phyloP scores from a whole-genome alignment of 441 rosid species.

The Populus hybrid region DNA sequence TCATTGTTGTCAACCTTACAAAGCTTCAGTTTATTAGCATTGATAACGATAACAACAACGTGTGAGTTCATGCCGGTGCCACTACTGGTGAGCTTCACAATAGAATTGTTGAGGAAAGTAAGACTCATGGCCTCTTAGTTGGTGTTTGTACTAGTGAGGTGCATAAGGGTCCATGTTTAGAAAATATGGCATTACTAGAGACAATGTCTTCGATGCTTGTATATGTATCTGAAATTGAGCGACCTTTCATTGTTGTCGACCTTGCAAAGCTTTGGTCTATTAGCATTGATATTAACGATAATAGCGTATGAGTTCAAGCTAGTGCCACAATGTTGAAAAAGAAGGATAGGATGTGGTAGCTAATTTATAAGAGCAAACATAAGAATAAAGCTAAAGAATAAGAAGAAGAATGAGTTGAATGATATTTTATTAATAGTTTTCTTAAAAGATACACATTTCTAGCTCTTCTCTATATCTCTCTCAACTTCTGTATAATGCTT shows the following conservation, averaged over 20 bases:
- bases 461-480: too few relatives aligned
- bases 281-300: slow-evolving; percentile 28
- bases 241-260: slow-evolving; percentile 23
- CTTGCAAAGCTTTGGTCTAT: not conserved
- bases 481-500: too few relatives aligned
- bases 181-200: slow-evolving; percentile 58
- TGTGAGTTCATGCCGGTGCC: slow-evolving; percentile 51
- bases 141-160: not conserved
- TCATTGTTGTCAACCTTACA: not conserved
- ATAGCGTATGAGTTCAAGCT: slow-evolving; percentile 42
- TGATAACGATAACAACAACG: slow-evolving; percentile 30
- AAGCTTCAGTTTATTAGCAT: not conserved
- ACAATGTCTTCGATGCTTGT: slow-evolving; percentile 59
- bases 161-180: slow-evolving; percentile 72
- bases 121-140: not conserved
- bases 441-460: too few relatives aligned
- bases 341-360: too few relatives aligned
- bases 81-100: slow-evolving; percentile 39
- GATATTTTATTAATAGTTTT: too few relatives aligned
- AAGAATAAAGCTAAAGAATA: too few relatives aligned
- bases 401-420: too few relatives aligned
- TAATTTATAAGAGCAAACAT: too few relatives aligned
- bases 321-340: slow-evolving; percentile 26
- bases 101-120: slow-evolving; percentile 31
- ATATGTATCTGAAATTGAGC: slow-evolving; percentile 39